Evolutionary conservation across 306 rosid genomes (phyloP), one percentile per base, ranked within the genome.

Genomic region (Castanea crenata): DNA sequence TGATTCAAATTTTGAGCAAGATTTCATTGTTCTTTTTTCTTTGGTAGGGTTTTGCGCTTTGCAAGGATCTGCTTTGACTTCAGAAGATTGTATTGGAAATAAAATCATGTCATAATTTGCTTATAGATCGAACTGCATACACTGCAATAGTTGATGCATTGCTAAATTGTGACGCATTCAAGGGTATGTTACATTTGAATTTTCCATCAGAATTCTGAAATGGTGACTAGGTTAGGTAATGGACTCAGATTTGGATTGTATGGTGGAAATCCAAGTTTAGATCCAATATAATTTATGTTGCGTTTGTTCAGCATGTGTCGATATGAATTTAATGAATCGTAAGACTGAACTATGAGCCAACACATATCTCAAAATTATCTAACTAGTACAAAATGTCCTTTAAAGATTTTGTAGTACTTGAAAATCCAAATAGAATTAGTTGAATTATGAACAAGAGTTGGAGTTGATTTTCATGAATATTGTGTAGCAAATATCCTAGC

Each of bases 81-180:
- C 74, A 81, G 79, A 85, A 85, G 79, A 86, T 90, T 83, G 89
- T 93, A 69, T 78, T 83, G 78, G 94, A 93, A 88, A 91, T 91
- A 94, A 93, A 93, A 82, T 84, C 87, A 77, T 58, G 72, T 80
- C 81, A 69, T 49, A 83, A 79, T 69, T 84, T 85, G 70, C 80
- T 61, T 69, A 86, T 93, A 35, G 96, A 93, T 78, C 89, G 96
- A 83, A 93, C 93, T 27, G 96, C 96, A 79, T 93, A 91, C 89
- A 93, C 93, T 13, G 90, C 92, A 67, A 92, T 82, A 44, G 64
- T 88, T 74, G 96, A 93, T 62, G 92, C 98, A 78, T 82, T 93
- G 81, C 87, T 93, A 49, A 85, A 82, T 77, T 93, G 93, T 80
- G 93, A 88, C 76, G 85, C 94, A 63, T 55, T 83, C 35, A 87